Percentiles rank a stretch among this genome's conserved stretches.
These are phyloP conservation scores for Selaginella moellendorffii DNA, from an alignment of 75 land plant species.

Conservation along the genomic window DNA sequence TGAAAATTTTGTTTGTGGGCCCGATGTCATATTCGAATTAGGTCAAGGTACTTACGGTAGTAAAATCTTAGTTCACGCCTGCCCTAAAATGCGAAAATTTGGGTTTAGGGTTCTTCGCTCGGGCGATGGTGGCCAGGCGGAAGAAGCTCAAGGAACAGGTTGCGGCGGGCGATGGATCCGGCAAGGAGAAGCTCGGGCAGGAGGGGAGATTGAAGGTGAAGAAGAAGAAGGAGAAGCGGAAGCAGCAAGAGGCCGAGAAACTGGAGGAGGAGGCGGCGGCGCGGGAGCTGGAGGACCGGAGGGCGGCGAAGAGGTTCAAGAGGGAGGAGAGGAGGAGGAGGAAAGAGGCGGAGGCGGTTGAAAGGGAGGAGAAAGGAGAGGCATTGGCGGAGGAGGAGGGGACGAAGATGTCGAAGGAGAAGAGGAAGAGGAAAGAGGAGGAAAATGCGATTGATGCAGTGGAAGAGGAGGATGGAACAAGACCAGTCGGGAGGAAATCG, in stretches of 20 bases:
- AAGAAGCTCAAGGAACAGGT: neutral
- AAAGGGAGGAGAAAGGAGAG: constrained; percentile 1
- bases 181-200: neutral
- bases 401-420: neutral
- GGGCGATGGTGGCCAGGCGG: neutral
- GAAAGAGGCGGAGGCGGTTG: neutral
- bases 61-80: too few species aligned
- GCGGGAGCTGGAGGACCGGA: neutral
- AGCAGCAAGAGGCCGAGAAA: constrained; percentile 18
- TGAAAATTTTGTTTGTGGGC: too few species aligned
- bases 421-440: constrained; percentile 8
- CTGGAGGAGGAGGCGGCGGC: constrained; percentile 14
- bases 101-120: too few species aligned
- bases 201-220: neutral
- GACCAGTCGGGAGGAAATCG: neutral
- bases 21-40: too few species aligned
- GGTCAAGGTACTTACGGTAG: too few species aligned
- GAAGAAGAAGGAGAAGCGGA: constrained; percentile 29
- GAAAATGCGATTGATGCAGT: too few species aligned
- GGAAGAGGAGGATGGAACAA: neutral
- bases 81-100: too few species aligned
- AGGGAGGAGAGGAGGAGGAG: constrained; percentile 6
- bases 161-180: neutral
- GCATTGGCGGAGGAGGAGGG: neutral
- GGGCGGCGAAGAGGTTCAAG: neutral